phyloP scores from a whole-genome alignment of 768 basidiomycete species.

The Boletus pseudo-olivaceus region DNA sequence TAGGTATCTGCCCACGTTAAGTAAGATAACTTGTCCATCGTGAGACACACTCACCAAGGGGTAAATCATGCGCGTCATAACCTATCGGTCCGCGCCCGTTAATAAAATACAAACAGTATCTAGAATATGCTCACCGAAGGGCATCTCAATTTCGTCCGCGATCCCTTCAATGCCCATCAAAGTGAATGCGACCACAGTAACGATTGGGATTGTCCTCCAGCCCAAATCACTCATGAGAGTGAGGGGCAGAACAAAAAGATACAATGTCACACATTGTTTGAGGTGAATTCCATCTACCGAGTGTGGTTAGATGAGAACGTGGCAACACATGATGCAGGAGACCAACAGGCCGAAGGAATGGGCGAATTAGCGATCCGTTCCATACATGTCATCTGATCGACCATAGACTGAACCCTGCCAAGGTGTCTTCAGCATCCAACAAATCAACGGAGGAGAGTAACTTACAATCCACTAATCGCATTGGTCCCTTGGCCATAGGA shows the following conservation, averaged over 20 bases:
- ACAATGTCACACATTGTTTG: constrained; percentile 93
- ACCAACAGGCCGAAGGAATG: constrained; percentile 71
- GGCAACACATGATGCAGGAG: not conserved
- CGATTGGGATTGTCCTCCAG: constrained; percentile 81
- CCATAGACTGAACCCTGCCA: constrained; percentile 70
- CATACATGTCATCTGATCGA: constrained; percentile 81
- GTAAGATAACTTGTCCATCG: not conserved
- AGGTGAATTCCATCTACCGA: constrained; percentile 77
- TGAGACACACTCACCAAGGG: constrained; percentile 54
- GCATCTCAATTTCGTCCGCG: constrained; percentile 93
- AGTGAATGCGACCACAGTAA: constrained; percentile 85
- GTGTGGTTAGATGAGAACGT: constrained; percentile 7
- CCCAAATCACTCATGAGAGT: constrained; percentile 79
- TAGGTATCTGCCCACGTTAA: constrained; percentile 57
- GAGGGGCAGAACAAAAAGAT: constrained; percentile 87
- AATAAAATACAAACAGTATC: not conserved
- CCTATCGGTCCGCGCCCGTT: constrained; percentile 34
- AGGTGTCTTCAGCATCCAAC: constrained; percentile 3
- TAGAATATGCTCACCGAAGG: constrained; percentile 61
- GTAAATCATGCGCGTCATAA: constrained; percentile 64
- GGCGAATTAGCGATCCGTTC: constrained; percentile 90
- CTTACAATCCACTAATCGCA: constrained; percentile 66
- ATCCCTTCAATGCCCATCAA: constrained; percentile 96
- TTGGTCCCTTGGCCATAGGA: constrained; percentile 56
- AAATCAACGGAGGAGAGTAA: constrained; percentile 2